Base-by-base conservation (phyloP, 805 yeast genomes). In the Candida insectalens region DNA sequence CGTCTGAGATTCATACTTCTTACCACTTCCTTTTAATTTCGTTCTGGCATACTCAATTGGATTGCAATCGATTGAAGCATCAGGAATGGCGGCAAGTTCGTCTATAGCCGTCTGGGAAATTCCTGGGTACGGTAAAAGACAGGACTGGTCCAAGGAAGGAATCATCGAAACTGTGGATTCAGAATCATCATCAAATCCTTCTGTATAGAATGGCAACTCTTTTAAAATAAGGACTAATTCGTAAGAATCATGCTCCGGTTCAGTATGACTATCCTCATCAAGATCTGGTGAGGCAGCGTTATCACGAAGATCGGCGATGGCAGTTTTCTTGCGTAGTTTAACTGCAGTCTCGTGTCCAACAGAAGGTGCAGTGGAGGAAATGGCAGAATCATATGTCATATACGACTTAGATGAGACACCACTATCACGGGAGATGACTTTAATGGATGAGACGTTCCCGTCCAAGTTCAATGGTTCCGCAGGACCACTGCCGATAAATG, bases 71-170 rank as follows among this genome's bases (percentile, higher is more conserved):
- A 70, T 60, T 0, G 77, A 66, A 30, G 80, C 87, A 52, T 89
- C 96, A 0, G 96, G 89, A 33, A 88, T 74, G 5, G 82, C 81
- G 1, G 94, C 94, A 31, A 87, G 65, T 47, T 78, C 84, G 27
- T 80, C 81, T 30, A 82, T 75, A 2, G 76, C 79, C 4, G 67
- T 70, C n/a, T 64, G 57, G 20, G 71, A 61, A 33, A 69, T 60
- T 10, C 75, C 76, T 13, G 69, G 68, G 37, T 60, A 64, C 15
- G 68, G 60, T 36, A 62, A 46, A 19, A 59, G 41, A 22, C 51
- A 45, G 8, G 63, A 57, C 25, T 52, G 43, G 19, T 53, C 32
- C 5, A 49, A 47, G 3, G 63, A 54, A 4, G 59, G 47, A 14
- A 57, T 47, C 51, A 55, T 50, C 15, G 59, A 53, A 7, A 51